phyloP scores from a whole-genome alignment of 2,329 filamentous ascomycete species.

The Verticillium isaacii region DNA sequence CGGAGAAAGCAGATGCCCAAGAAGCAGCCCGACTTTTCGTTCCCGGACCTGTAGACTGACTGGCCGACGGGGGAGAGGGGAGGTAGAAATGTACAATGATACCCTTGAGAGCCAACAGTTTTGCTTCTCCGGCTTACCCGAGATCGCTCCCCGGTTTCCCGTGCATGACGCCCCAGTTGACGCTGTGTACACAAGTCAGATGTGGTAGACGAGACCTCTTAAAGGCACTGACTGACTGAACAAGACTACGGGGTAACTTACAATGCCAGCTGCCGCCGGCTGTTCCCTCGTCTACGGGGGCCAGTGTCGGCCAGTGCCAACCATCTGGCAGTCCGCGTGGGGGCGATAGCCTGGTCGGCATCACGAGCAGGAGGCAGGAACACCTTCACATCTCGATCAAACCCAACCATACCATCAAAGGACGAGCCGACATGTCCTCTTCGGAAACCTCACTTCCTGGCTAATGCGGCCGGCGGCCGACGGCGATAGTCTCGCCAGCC shows the following conservation, averaged over 20 bases:
- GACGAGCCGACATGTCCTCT: background rate
- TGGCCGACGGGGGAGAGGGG: background rate
- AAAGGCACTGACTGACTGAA: too few species aligned
- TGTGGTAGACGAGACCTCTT: too few species aligned
- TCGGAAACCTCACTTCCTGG: background rate
- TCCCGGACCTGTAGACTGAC: slow-evolving; percentile 1
- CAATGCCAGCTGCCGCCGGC: too few species aligned
- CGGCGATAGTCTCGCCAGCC: background rate
- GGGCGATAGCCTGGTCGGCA: too few species aligned
- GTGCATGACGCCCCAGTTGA: too few species aligned
- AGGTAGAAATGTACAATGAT: background rate
- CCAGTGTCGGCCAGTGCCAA: too few species aligned
- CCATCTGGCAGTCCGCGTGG: too few species aligned
- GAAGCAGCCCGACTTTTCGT: slow-evolving; percentile 4
- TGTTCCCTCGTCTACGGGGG: too few species aligned
- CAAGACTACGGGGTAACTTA: too few species aligned
- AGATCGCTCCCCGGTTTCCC: too few species aligned
- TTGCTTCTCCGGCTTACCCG: background rate
- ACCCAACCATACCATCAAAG: background rate
- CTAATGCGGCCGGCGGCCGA: background rate
- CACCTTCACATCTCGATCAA: background rate
- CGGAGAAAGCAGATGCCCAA: slow-evolving; percentile 10
- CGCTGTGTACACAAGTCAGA: too few species aligned
- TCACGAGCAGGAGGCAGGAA: too few species aligned
- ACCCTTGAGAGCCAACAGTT: background rate